These are phyloP conservation scores for Echinochloa phyllopogon DNA, from an alignment of 176 grass and related monocot genomes.

Conservation along the genomic window DNA sequence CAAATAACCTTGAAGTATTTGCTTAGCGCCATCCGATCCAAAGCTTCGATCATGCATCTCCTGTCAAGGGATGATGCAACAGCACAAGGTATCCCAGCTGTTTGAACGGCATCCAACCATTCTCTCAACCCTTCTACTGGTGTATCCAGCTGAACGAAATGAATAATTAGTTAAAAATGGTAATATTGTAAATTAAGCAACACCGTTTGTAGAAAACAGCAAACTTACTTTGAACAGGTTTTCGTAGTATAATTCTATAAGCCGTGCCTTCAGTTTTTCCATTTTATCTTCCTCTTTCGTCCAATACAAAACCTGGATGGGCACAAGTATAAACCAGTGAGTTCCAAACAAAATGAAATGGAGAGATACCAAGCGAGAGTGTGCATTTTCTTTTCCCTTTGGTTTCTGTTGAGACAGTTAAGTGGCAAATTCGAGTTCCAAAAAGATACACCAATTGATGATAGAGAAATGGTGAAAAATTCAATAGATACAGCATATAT, in stretches of 20 bases:
- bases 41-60: slow-evolving; percentile 80
- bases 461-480: neutral
- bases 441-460: neutral
- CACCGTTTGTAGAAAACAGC: neutral
- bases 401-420: slow-evolving; percentile 3
- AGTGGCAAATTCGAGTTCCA: neutral
- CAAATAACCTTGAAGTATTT: slow-evolving; percentile 88
- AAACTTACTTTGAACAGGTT: slow-evolving; percentile 78
- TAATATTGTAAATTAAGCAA: neutral
- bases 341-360: neutral
- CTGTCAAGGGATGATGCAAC: slow-evolving; percentile 83
- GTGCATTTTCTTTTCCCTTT: neutral
- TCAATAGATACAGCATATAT: neutral
- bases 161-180: neutral
- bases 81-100: slow-evolving; percentile 90
- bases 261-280: slow-evolving; percentile 81
- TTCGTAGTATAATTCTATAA: slow-evolving; percentile 81
- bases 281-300: slow-evolving; percentile 73
- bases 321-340: slow-evolving; percentile 8
- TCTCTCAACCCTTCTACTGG: slow-evolving; percentile 87
- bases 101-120: slow-evolving; percentile 87
- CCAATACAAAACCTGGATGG: slow-evolving; percentile 82
- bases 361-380: neutral
- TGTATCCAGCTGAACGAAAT: slow-evolving; percentile 66
- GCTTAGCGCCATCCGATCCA: slow-evolving; percentile 73